A percentile compares a stretch with the other conserved stretches of the same genome.
These are phyloP conservation scores for Phoma sp. DNA, from an alignment of 2,329 filamentous ascomycete genomes.

Conservation along the genomic window DNA sequence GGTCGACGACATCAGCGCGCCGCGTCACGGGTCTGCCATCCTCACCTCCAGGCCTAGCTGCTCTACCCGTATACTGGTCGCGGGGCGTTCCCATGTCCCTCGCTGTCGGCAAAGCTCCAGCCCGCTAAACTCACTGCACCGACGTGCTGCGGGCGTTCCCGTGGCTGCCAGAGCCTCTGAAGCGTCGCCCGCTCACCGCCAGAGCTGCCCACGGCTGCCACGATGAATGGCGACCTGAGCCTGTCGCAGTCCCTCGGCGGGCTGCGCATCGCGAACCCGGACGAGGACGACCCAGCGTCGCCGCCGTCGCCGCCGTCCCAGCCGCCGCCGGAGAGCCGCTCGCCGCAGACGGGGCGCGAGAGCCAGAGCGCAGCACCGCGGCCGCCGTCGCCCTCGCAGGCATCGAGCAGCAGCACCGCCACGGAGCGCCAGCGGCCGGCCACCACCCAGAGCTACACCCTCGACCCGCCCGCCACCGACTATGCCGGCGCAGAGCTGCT, in stretches of 20 bases:
- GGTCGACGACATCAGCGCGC: constrained; percentile 28
- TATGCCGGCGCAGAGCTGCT: constrained; percentile 29
- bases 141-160: constrained; percentile 26
- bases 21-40: constrained; percentile 25
- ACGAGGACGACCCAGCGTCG: constrained; percentile 65
- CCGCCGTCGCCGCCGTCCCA: constrained; percentile 40
- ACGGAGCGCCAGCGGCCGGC: constrained; percentile 40
- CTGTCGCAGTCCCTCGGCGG: constrained; percentile 92
- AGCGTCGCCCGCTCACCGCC: constrained; percentile 26
- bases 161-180: constrained; percentile 28
- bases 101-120: constrained; percentile 19
- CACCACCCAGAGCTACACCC: neutral
- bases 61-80: constrained; percentile 33
- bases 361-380: constrained; percentile 17
- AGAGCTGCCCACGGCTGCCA: constrained; percentile 36
- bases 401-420: constrained; percentile 48
- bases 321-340: constrained; percentile 18
- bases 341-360: constrained; percentile 6
- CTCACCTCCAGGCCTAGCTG: constrained; percentile 23
- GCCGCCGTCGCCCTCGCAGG: constrained; percentile 39
- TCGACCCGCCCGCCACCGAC: constrained; percentile 40
- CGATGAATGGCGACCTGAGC: constrained; percentile 91
- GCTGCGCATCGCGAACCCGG: constrained; percentile 95
- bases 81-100: constrained; percentile 42
- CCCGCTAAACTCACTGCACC: constrained; percentile 26